Base-by-base conservation (phyloP, 2,329 filamentous ascomycete genomes). In the Alternaria angustiovoidea region DNA sequence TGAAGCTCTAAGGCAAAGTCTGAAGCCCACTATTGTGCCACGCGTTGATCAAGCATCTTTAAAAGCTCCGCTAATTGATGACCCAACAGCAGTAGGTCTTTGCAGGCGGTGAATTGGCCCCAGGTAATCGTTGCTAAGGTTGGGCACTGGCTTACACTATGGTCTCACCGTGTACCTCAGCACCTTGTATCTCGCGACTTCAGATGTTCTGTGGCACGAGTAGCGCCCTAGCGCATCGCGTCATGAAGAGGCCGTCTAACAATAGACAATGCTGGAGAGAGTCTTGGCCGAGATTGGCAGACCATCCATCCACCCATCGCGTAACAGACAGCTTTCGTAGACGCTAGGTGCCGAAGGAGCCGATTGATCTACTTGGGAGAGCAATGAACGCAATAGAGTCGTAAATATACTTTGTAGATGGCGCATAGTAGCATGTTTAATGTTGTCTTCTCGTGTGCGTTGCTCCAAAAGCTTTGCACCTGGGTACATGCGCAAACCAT, bases 1-100 rank as follows among this genome's bases (percentile, higher is more conserved):
- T 76, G 75, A 77, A 67, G 75, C 62, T 67, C 55, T 41, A 76
- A 74, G 73, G 75, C 73, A 74, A 73, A 73, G 72, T 77, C 75
- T 78, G 75, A 78, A 64, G 53, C 32, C 34, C 20, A 30, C 6
- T 51, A 32, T 14, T 22, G 42, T 36, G 48, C 49, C 24, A 49
- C 48, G 46, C 48, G 28, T 18, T n/a, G 20, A 12, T 43, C 12
- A 51, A 14, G 30, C 30, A 42, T 18, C 30, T 54, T 47, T 22
- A 28, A n/a, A 54, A 52, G 38, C 39, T 20, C 42, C 22, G 63
- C 66, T 67, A 61, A 67, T 54, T 26, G 34, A 32, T 11, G 16
- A 42, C 14, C 38, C 18, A 48, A 14, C 41, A 32, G 28, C 26
- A 54, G 30, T 39, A 47, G 11, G 34, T 39, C n/a, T 22, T 24